Evolutionary conservation across 495 filamentous ascomycete species (phyloP), one percentile per base, ranked within the genome.

Genomic region (Hypoxylon lienhwacheense): DNA sequence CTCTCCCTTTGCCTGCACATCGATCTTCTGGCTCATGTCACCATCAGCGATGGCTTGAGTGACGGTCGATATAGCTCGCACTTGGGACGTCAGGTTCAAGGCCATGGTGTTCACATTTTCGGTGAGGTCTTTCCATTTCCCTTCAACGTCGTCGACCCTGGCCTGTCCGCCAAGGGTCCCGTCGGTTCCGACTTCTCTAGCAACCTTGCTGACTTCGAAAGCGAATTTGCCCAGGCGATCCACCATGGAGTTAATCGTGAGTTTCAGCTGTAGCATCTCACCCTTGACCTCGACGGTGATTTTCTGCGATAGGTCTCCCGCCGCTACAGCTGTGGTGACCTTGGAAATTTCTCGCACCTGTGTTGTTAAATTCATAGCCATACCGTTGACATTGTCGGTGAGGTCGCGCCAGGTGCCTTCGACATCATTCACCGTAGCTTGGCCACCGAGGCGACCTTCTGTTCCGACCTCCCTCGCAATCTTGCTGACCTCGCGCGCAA

Each of bases 241-340:
- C 64, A 99, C 93, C 93, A 99, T 99, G 70, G 89, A 90, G 66
- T 99, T 99, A 72, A 99, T 99, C 1, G 93, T 99, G 63, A 88
- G 88, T 76, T 99, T 99, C 32, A 99, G 76, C 65, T 89, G 87
- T 35, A 96, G 72, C 57, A 99, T 99, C 70, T 99, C 93, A 61
- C 93, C 93, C 64, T 95, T 87, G 32, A 95, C 95, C 59, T 97
- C 91, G 45, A 95, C 95, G 7, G 87, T 87, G 59, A 99, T 95
- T 74, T 97, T 97, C 71, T 92, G 88, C 58, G 88, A 95, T 55
- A 99, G 74, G 67, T 99, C 93, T 56, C 93, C 93, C 64, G 84
- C 86, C 15, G 95, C 95, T 56, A 99, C 95, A 53, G 93, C 93
- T 11, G 92, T 96, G 1, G 93, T 99, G 60, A 99, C 93, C 64